Conservation (phyloP, 179 eudicot genomes). For the Beta lomatogona region DNA sequence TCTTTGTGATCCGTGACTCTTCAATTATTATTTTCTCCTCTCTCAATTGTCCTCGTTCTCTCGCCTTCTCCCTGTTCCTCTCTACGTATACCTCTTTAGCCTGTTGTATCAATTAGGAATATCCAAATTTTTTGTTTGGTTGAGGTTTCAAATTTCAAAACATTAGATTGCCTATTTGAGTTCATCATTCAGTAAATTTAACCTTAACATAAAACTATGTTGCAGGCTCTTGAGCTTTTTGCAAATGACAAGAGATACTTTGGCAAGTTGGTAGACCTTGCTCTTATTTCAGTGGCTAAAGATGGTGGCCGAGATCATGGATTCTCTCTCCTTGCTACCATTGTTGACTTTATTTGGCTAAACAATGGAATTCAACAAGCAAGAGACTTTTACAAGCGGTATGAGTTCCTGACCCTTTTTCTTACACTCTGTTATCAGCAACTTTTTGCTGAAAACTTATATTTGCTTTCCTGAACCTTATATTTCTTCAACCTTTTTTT, state of each 20-base stretch:
- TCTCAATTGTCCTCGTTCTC: not conserved
- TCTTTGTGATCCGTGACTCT: not conserved
- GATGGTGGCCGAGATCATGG: conserved; percentile 77
- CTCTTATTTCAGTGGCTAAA: conserved; percentile 57
- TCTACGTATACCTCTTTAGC: no score
- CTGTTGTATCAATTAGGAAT: not conserved
- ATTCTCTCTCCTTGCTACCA: conserved; percentile 67
- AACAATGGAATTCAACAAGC: conserved; percentile 71
- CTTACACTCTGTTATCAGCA: no score
- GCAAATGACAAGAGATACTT: conserved; percentile 48
- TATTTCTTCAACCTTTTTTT: no score
- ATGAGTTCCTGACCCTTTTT: conserved; percentile 12
- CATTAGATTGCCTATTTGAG: not conserved
- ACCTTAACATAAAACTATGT: conserved; percentile 1
- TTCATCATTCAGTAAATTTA: not conserved
- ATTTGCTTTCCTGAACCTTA: no score
- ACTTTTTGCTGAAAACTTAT: no score
- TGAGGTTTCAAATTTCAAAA: not conserved
- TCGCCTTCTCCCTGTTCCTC: not conserved
- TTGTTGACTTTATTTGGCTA: conserved; percentile 52
- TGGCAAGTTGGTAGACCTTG: conserved; percentile 60
- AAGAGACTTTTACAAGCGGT: conserved; percentile 79
- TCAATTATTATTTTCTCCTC: not conserved
- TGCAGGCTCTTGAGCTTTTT: conserved; percentile 75
- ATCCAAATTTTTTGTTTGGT: not conserved